phyloP scores from a whole-genome alignment of 1,139 yeast genomes.

The Taphrina sp. region DNA sequence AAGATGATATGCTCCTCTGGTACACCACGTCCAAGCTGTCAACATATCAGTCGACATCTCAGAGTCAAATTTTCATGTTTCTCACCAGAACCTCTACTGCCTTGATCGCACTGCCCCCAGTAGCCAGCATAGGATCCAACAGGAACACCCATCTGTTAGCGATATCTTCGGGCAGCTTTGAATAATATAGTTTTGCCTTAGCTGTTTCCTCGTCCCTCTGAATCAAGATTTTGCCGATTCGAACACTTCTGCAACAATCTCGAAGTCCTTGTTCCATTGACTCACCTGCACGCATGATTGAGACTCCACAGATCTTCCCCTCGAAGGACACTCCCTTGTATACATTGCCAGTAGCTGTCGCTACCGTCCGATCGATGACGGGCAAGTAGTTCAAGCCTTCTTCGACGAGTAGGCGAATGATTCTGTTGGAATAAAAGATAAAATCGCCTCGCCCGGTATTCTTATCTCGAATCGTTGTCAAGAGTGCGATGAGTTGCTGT shows the following conservation, averaged over 20 bases:
- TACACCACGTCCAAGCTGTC: constrained; percentile 69
- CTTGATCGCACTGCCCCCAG: constrained; percentile 97
- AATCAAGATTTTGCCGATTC: constrained; percentile 92
- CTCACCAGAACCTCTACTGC: constrained; percentile 76
- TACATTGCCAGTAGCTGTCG: constrained; percentile 59
- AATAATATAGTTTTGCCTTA: constrained; percentile 60
- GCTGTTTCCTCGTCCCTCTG: constrained; percentile 96
- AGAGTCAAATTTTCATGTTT: neutral
- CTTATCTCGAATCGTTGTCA: constrained; percentile 83
- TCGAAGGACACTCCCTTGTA: constrained; percentile 78
- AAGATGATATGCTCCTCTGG: constrained; percentile 81
- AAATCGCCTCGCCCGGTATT: constrained; percentile 74
- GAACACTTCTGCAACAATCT: constrained; percentile 91
- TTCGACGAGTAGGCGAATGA: constrained; percentile 86
- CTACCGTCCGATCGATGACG: constrained; percentile 62
- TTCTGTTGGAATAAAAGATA: constrained; percentile 90
- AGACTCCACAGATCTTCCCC: constrained; percentile 96
- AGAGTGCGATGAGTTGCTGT: constrained; percentile 80
- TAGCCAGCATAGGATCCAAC: constrained; percentile 95
- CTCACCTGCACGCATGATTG: constrained; percentile 97
- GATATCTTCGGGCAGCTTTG: constrained; percentile 89
- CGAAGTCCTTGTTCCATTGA: constrained; percentile 97
- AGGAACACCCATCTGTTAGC: constrained; percentile 81
- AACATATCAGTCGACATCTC: neutral
- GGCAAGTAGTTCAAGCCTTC: constrained; percentile 88